Evolutionary conservation across 176 grass and related monocot species (phyloP).

Genomic region (Lolium perenne): DNA sequence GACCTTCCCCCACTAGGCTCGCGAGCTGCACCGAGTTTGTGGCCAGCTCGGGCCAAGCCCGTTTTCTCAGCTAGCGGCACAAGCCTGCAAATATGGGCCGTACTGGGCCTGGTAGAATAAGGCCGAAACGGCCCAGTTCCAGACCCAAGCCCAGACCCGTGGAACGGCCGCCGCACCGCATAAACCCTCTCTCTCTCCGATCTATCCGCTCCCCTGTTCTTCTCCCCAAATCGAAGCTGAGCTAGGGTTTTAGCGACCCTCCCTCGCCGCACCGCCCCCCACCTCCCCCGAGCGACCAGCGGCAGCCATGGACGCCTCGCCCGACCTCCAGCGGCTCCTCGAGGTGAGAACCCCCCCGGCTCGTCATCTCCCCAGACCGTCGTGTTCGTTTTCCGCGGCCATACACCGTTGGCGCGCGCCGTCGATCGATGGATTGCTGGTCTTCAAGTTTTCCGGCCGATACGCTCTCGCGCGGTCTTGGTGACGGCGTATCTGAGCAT

Average conservation of each 20-base stretch:
- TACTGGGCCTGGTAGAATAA: not conserved
- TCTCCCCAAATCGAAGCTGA: not conserved
- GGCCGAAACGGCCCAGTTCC: not conserved
- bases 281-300: no score
- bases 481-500: not conserved
- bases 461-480: not conserved
- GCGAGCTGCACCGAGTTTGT: no score
- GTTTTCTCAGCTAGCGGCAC: no score
- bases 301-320: no score
- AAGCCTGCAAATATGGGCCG: no score
- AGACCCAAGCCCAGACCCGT: not conserved
- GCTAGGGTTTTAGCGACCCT: no score
- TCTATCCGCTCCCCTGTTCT: not conserved
- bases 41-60: no score
- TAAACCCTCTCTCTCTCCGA: not conserved
- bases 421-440: not conserved
- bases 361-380: not conserved
- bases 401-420: not conserved
- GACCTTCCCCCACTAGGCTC: no score
- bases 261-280: no score
- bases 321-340: no score
- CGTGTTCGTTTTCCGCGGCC: not conserved
- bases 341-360: not conserved
- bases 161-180: no score
- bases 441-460: not conserved